phyloP scores from a whole-genome alignment of 352 stramenopile genomes.

The Thraustotheca clavata region DNA sequence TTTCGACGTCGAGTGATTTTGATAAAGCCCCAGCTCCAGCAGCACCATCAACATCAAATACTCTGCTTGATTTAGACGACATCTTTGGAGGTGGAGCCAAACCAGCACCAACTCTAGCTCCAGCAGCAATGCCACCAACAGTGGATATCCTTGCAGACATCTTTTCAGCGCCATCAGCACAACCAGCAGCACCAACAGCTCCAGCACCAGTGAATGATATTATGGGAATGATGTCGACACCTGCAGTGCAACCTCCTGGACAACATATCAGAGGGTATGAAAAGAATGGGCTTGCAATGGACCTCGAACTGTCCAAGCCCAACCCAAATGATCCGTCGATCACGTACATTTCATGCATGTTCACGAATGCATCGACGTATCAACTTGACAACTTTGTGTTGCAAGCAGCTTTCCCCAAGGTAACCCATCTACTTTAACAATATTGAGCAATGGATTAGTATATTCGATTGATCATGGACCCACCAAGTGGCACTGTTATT shows the following conservation, averaged over 20 bases:
- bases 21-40: slow-evolving; percentile 6
- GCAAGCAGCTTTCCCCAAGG: slow-evolving; percentile 91
- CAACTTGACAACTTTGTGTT: slow-evolving; percentile 92
- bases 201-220: slow-evolving; percentile 1
- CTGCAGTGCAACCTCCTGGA: slow-evolving; percentile 29
- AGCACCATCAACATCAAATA: slow-evolving; percentile 26
- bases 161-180: slow-evolving; percentile 66
- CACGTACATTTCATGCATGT: slow-evolving; percentile 88
- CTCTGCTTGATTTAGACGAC: slow-evolving; percentile 93
- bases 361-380: slow-evolving; percentile 84
- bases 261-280: slow-evolving; percentile 88
- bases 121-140: slow-evolving; percentile 22
- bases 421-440: not conserved
- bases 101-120: slow-evolving; percentile 22
- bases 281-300: slow-evolving; percentile 92
- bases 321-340: slow-evolving; percentile 89
- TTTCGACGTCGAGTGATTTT: slow-evolving; percentile 11
- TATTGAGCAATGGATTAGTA: slow-evolving; percentile 49
- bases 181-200: slow-evolving; percentile 20
- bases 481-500: slow-evolving; percentile 88
- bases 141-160: slow-evolving; percentile 95
- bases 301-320: slow-evolving; percentile 88
- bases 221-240: slow-evolving; percentile 22
- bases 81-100: slow-evolving; percentile 84
- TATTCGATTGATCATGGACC: slow-evolving; percentile 97